Evolutionary conservation across 345 rosid genomes (phyloP).

Genomic region (Citrus sp.): DNA sequence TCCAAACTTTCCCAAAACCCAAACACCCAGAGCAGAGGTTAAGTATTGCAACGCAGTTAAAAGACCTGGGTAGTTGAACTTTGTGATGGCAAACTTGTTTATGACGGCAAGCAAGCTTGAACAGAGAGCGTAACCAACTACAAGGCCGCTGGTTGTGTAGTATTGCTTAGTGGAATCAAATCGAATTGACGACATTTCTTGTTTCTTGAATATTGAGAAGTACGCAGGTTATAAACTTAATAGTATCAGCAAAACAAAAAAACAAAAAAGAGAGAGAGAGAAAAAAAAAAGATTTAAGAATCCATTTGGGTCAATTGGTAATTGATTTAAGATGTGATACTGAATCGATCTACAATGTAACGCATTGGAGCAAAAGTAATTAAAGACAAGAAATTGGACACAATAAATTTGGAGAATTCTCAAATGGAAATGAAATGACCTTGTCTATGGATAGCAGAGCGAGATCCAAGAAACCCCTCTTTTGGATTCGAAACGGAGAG

Average conservation of each 20-base stretch:
- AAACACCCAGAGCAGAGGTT: slow-evolving; percentile 76
- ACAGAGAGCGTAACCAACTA: slow-evolving; percentile 87
- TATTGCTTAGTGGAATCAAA: slow-evolving; percentile 40
- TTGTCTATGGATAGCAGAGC: neutral
- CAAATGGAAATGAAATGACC: neutral
- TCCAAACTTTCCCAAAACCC: slow-evolving; percentile 74
- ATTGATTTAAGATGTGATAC: neutral
- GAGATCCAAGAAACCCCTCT: slow-evolving; percentile 3
- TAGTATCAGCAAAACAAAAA: neutral
- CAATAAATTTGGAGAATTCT: too few species aligned
- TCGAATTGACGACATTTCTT: slow-evolving; percentile 37
- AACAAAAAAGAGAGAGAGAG: too few species aligned
- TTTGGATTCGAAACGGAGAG: neutral
- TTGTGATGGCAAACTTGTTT: slow-evolving; percentile 91
- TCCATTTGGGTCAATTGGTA: neutral
- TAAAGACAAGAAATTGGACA: neutral
- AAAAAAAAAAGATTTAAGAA: neutral
- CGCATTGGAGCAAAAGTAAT: neutral
- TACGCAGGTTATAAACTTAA: neutral
- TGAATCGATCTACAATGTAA: slow-evolving; percentile 6
- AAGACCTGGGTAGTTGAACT: slow-evolving; percentile 82
- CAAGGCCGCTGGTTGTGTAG: slow-evolving; percentile 78
- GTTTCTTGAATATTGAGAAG: neutral
- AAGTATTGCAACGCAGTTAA: slow-evolving; percentile 91
- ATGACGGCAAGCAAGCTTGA: slow-evolving; percentile 98